Base-by-base conservation (phyloP, 2,329 filamentous ascomycete species). In the Aspergillus fructus region DNA sequence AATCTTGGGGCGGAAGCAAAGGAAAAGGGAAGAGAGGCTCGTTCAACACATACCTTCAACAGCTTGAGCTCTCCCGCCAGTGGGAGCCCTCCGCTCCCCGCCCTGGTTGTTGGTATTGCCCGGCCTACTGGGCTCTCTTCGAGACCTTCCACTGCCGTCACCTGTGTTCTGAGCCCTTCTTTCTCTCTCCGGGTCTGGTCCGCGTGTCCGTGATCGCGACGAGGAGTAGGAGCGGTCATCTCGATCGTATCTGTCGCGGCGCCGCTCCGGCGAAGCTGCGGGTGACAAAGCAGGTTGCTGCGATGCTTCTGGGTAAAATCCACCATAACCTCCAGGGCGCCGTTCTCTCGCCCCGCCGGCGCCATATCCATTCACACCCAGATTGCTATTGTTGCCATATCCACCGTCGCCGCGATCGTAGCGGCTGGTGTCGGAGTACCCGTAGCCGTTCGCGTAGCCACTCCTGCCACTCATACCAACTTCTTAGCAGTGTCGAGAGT, bases 281-380 rank as follows among this genome's bases (percentile, higher is more conserved):
- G 69, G 62, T 1, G 66, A 58, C 47, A 69, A 19, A n/a, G 66
- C 61, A 13, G 70, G 60, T 45, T 68, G 65, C 52, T 67, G 67
- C 33, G 68, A 59, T 6, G 69, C 48, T 40, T 74, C 73, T 19
- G 68, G 58, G 30, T 74, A 73, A 48, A 79, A 78, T 27, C 76
- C 76, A 37, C 77, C 76, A 56, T 79, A 79, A 23, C 76, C 77
- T 43, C 76, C 76, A 2, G 74, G 67, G 21, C 77, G 73, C 47
- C 68, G 72, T 19, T 74, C 74, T 47, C 73, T 67, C 43, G 59
- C 62, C 37, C 61, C 60, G 39, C 59, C 59, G 27, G 60, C 64
- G 45, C 64, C 63, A 54, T 74, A 73, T 30, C 71, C 68, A 55
- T 73, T 74, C 56, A 68, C 66, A 15, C 66, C 70, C 49, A 71